Evolutionary conservation across 2,329 filamentous ascomycete genomes (phyloP).

Genomic region (Lojkania enalia): DNA sequence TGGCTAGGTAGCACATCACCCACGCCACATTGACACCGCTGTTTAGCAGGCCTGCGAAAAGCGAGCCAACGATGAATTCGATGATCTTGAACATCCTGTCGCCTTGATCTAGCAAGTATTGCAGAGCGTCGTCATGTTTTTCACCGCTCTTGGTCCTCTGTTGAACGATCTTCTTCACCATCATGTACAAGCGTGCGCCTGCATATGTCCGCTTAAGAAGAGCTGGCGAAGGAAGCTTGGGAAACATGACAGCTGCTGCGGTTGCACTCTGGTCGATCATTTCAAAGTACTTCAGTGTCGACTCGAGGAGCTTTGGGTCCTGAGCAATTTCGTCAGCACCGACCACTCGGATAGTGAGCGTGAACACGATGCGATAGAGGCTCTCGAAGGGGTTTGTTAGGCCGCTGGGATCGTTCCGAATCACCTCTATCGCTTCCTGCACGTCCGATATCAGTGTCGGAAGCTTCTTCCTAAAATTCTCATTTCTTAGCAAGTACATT

Average conservation of each 20-base stretch:
- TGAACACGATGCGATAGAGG: slow-evolving; percentile 58
- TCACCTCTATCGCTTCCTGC: slow-evolving; percentile 44
- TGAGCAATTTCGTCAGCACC: slow-evolving; percentile 59
- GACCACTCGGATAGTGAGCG: slow-evolving; percentile 61
- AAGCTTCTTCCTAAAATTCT: slow-evolving; percentile 39
- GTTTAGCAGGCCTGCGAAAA: slow-evolving; percentile 63
- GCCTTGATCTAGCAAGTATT: slow-evolving; percentile 58
- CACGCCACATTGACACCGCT: slow-evolving; percentile 59
- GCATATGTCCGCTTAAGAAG: slow-evolving; percentile 51
- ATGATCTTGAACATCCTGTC: slow-evolving; percentile 51
- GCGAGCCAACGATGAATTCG: slow-evolving; percentile 55
- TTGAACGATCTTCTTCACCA: slow-evolving; percentile 54
- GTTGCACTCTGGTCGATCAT: slow-evolving; percentile 52
- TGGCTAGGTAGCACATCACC: slow-evolving; percentile 44
- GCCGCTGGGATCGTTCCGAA: slow-evolving; percentile 39
- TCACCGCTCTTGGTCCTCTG: slow-evolving; percentile 48
- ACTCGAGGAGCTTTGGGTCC: slow-evolving; percentile 47
- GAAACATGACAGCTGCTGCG: slow-evolving; percentile 55
- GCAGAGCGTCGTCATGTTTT: slow-evolving; percentile 56
- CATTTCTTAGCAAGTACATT: slow-evolving; percentile 27
- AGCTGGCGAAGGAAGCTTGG: slow-evolving; percentile 53
- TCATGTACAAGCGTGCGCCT: slow-evolving; percentile 53
- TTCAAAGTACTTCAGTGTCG: slow-evolving; percentile 52
- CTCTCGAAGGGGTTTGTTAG: slow-evolving; percentile 59
- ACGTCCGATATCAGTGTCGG: slow-evolving; percentile 48